Base-by-base conservation (phyloP, 768 basidiomycete genomes). In the Mycena crocata region DNA sequence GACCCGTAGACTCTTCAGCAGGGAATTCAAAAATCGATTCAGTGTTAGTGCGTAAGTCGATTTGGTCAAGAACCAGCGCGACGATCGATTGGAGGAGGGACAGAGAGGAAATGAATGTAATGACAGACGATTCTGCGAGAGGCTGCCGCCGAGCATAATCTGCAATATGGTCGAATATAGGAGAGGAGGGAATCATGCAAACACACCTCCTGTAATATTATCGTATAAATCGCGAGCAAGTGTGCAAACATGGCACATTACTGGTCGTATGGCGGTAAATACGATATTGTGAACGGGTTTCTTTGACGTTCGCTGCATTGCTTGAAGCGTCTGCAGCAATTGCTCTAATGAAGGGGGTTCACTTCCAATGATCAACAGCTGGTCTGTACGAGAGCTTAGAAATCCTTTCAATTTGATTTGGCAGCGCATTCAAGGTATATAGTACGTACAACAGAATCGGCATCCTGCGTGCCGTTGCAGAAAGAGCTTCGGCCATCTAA, bases 221-320 rank as follows among this genome's bases (percentile, higher is more conserved):
- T 66, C 57, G 32, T 66, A 45, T 10, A 66, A 51, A 19, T 70
- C 68, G 23, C 68, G 68, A 28, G 49, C 30, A 28, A 66, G 62
- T 12, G 39, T 30, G 17, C 23, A 45, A 14, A 61, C 39, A 50
- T 64, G 67, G 28, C 56, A 68, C 17, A 68, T 24, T n/a, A 21
- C 40, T 56, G 8, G 17, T 10, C 31, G 31, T n/a, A 65, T 19
- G 3, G 37, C 37, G 15, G 52, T 21, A 35, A 31, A 62, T 12
- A 54, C 42, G 2, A 42, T 19, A 21, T 50, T 5, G 5, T 1
- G 8, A 21, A 26, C 13, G 21, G 21, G 31, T n/a, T 51, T 61
- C 10, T 50, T 65, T 2, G 48, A 45, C 2, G 55, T 7, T 32
- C 34, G 40, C 7, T 19, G n/a, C 30, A 40, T 37, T 19, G 51